phyloP scores from a whole-genome alignment of 352 stramenopile species.

The Pythium coloratum region DNA sequence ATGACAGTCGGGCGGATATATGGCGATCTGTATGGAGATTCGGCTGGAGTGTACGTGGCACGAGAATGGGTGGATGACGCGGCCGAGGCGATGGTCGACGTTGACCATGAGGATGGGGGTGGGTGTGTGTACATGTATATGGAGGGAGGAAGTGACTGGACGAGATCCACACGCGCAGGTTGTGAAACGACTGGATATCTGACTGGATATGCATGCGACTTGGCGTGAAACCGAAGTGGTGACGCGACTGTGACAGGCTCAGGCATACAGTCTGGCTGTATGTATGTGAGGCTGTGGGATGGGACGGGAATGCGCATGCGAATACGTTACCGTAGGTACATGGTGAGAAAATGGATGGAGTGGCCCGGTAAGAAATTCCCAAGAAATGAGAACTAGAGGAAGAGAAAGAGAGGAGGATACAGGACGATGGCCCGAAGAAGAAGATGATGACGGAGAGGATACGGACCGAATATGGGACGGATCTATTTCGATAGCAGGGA shows the following conservation, averaged over 20 bases:
- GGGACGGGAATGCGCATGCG: background rate
- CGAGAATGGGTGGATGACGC: conserved; percentile 26
- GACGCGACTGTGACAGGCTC: background rate
- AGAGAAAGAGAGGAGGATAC: background rate
- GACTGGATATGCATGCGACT: background rate
- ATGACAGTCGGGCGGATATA: background rate
- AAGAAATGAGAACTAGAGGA: conserved; percentile 2
- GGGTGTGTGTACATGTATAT: background rate
- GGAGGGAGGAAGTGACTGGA: conserved; percentile 1
- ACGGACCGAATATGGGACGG: background rate
- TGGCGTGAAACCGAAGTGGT: conserved; percentile 1
- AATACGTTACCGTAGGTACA: background rate
- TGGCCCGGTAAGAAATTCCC: conserved; percentile 4
- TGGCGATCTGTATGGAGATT: conserved; percentile 15
- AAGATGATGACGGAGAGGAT: background rate
- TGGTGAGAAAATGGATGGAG: background rate
- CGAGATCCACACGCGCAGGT: background rate
- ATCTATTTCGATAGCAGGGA: conserved; percentile 3
- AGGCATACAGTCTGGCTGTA: background rate
- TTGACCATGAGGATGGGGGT: background rate
- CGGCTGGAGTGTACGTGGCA: background rate
- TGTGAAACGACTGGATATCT: conserved; percentile 5
- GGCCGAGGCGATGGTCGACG: conserved; percentile 4
- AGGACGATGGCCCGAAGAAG: background rate
- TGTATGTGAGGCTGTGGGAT: too few species aligned